Base-by-base conservation (phyloP, 2,329 filamentous ascomycete genomes). In the Saccharata proteae region DNA sequence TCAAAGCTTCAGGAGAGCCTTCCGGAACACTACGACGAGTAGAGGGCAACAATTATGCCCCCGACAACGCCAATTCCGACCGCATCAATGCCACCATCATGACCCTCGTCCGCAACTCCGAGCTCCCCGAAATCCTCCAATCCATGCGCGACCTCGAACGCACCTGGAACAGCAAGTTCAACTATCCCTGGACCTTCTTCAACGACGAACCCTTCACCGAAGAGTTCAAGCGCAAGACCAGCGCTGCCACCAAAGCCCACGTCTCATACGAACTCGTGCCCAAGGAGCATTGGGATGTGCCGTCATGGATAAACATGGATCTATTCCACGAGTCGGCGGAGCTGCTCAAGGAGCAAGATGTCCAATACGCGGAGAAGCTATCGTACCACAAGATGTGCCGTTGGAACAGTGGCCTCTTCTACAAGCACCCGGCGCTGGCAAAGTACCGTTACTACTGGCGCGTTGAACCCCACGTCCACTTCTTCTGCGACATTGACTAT, bases 311-410 rank as follows among this genome's bases (percentile, higher is more conserved):
- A 54, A 85, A 92, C 57, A 62, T 74, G 47, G 80, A 93, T 40
- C 65, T 96, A 17, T 93, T 83, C 61, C 58, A 75, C 22, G 85
- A 93, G 55, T 93, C 85, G 16, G 76, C 83, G 38, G 73, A 82
- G 50, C 72, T 92, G 6, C 71, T 98, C 34, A 68, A 81, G 48
- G 80, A 90, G 51, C 73, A 88, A 48, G 71, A 80, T 7, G 84
- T 98, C 25, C 88, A 96, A 54, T 98, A 98, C 55, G 83, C 82
- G 48, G 70, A 76, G 45, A 82, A 81, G 67, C 61, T 82, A 32
- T 93, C 85, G 29, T 98, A 98, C 61, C 88, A 96, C 59, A 81
- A 96, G 54, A 98, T 98, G 90, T 98, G 90, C 54, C 77, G 90
- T 35, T 98, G 90, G 90, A 98, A 98, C 63, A 92, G 82, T 49